Conservation (phyloP, 2,329 filamentous ascomycete genomes). For the Verticillium longisporum region DNA sequence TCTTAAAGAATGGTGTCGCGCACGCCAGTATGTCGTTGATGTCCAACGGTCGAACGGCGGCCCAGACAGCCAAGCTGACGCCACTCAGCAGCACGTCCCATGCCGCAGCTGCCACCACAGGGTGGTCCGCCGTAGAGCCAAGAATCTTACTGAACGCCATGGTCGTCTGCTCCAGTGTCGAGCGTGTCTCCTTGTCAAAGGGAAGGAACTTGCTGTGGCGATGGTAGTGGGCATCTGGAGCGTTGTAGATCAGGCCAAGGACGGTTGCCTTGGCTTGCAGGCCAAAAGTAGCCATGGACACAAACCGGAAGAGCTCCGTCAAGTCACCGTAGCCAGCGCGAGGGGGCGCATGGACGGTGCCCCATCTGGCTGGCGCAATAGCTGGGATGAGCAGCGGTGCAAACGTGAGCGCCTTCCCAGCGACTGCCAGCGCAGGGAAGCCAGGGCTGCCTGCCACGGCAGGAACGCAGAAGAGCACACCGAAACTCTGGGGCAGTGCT, state of each 20-base stretch:
- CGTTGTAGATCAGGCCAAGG: conserved; percentile 36
- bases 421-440: conserved; percentile 25
- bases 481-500: conserved; percentile 26
- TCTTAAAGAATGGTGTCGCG: conserved; percentile 22
- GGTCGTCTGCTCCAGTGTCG: conserved; percentile 35
- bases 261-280: conserved; percentile 38
- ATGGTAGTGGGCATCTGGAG: conserved; percentile 39
- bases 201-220: conserved; percentile 38
- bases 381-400: conserved; percentile 37
- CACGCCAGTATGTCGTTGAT: conserved; percentile 39
- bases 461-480: conserved; percentile 28
- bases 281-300: conserved; percentile 34
- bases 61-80: conserved; percentile 49
- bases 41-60: conserved; percentile 45
- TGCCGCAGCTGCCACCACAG: conserved; percentile 47
- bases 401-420: conserved; percentile 32
- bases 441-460: conserved; percentile 30
- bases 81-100: conserved; percentile 52
- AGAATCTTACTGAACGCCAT: conserved; percentile 38
- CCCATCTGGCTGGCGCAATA: conserved; percentile 42
- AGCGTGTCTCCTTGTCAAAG: conserved; percentile 36
- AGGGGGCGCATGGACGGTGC: conserved; percentile 32
- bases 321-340: conserved; percentile 32
- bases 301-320: conserved; percentile 37
- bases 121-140: conserved; percentile 47